A percentile compares a stretch with the other conserved stretches of the same genome.
Evolutionary conservation across 192 early-diverging fungal genomes (phyloP).

Genomic region (Backusella circina): DNA sequence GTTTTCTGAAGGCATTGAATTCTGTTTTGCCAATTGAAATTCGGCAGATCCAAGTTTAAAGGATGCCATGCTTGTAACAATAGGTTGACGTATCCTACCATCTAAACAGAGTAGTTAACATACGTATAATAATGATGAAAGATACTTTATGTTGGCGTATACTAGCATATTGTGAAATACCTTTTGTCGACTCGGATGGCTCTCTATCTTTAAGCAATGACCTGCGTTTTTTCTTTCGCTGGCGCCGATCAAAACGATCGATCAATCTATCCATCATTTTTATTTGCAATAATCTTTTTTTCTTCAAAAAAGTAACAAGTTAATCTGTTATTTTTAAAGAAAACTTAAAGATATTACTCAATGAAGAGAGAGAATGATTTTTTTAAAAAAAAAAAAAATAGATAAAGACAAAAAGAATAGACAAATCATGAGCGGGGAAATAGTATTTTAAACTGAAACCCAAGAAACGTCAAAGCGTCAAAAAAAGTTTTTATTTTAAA

Average conservation of each 20-base stretch:
- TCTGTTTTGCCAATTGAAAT: not conserved
- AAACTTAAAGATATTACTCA: not conserved
- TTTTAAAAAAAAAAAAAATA: not conserved
- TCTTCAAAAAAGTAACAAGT: not conserved
- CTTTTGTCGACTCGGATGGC: not conserved
- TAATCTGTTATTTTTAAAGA: not conserved
- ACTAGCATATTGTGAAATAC: not conserved
- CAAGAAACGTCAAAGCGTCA: not conserved
- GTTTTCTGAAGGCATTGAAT: slow-evolving; percentile 29
- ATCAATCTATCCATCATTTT: not conserved
- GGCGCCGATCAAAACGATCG: not conserved
- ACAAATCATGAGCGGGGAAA: not conserved
- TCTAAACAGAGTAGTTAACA: not conserved
- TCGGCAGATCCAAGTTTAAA: slow-evolving; percentile 1
- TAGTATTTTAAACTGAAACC: slow-evolving; percentile 4
- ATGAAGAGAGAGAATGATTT: not conserved
- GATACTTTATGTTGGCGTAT: not conserved
- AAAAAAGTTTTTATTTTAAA: not conserved
- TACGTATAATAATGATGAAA: not conserved
- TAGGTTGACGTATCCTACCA: not conserved
- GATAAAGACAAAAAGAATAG: not conserved
- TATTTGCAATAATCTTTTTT: not conserved
- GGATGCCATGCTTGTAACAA: not conserved
- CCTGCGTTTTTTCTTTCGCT: not conserved
- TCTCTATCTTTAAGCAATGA: not conserved